phyloP scores from a whole-genome alignment of 805 yeast species.

The Starmerella tilneyi region DNA sequence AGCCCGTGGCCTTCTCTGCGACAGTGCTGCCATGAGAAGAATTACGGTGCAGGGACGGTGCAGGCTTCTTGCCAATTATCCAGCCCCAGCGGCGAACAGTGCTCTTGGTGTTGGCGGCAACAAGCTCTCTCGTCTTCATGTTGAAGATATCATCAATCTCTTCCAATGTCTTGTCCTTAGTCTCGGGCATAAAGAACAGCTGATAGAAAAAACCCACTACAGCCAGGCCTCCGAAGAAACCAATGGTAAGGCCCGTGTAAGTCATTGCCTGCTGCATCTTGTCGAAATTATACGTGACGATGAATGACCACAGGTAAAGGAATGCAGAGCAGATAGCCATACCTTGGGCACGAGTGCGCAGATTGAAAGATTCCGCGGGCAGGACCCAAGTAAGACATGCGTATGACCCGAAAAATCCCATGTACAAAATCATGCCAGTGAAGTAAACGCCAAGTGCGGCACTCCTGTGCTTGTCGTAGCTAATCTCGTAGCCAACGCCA shows the following conservation, averaged over 20 bases:
- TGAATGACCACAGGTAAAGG: slow-evolving; percentile 52
- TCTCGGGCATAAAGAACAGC: slow-evolving; percentile 54
- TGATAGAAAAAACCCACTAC: slow-evolving; percentile 39
- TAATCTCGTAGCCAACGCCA: slow-evolving; percentile 46
- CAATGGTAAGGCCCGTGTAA: slow-evolving; percentile 50
- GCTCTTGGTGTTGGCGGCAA: slow-evolving; percentile 17
- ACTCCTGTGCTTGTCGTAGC: slow-evolving; percentile 32
- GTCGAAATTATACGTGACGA: slow-evolving; percentile 54
- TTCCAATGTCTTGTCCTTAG: slow-evolving; percentile 60
- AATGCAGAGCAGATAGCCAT: slow-evolving; percentile 48
- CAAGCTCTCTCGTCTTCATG: slow-evolving; percentile 36
- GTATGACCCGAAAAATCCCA: slow-evolving; percentile 57
- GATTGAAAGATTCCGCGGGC: slow-evolving; percentile 54
- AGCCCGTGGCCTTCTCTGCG: neutral
- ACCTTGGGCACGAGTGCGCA: slow-evolving; percentile 51
- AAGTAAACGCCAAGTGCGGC: slow-evolving; percentile 52
- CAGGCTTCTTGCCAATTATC: slow-evolving; percentile 9
- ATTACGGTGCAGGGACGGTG: neutral
- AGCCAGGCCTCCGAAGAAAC: slow-evolving; percentile 61
- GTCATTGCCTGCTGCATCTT: slow-evolving; percentile 49
- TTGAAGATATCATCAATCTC: slow-evolving; percentile 57
- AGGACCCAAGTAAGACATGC: slow-evolving; percentile 60
- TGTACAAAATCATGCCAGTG: slow-evolving; percentile 52
- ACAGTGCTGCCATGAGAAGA: neutral
- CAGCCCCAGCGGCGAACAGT: slow-evolving; percentile 11